Evolutionary conservation across 345 rosid species (phyloP).

Genomic region (Salix viminalis): DNA sequence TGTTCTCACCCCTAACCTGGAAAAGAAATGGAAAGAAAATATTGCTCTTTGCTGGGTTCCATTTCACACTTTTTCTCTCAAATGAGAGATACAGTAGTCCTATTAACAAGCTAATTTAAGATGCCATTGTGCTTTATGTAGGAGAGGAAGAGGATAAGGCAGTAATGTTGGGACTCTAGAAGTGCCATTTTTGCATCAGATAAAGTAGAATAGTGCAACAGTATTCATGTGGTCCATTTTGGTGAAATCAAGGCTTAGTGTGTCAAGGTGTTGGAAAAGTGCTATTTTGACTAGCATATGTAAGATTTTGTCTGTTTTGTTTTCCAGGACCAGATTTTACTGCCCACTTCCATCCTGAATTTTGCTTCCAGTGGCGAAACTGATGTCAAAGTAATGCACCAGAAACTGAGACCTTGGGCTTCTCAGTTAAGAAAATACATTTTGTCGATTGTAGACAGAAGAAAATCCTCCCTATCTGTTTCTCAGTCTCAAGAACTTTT

Average conservation of each 20-base stretch:
- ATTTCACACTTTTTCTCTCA: constrained; percentile 7
- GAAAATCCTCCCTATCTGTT: constrained; percentile 42
- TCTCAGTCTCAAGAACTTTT: constrained; percentile 37
- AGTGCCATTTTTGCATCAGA: neutral
- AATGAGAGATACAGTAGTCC: neutral
- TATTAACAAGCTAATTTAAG: no score
- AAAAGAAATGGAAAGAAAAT: neutral
- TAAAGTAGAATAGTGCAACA: neutral
- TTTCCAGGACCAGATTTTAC: constrained; percentile 45
- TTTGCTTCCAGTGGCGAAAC: constrained; percentile 41
- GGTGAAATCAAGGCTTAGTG: no score
- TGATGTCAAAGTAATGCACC: constrained; percentile 33
- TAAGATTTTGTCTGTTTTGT: constrained; percentile 20
- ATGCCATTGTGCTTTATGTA: no score
- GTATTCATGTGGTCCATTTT: neutral
- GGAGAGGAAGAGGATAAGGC: neutral
- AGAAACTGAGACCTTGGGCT: constrained; percentile 47
- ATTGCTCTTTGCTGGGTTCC: constrained; percentile 4
- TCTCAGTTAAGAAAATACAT: constrained; percentile 58
- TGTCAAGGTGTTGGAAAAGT: neutral
- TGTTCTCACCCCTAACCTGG: neutral
- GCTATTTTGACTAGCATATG: neutral
- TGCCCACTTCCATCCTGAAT: constrained; percentile 41
- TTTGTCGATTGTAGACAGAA: constrained; percentile 40
- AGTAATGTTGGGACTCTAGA: constrained; percentile 1